Conservation (phyloP, 1,284 basidiomycete species). For the Pascua sp. region DNA sequence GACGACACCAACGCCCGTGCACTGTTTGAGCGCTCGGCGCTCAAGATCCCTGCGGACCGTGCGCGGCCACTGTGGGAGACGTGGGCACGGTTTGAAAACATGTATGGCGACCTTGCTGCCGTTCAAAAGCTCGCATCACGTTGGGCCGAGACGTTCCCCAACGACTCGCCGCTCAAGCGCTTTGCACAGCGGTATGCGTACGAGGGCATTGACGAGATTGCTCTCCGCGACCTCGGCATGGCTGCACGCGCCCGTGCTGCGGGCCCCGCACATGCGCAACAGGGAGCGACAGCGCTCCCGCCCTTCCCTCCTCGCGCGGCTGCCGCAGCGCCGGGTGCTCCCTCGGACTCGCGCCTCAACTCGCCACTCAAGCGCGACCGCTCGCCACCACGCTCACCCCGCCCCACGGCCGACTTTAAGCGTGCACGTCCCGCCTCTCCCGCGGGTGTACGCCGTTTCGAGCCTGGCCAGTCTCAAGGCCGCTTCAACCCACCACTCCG, state of each 20-base stretch:
- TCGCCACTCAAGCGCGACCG: slow-evolving; percentile 12
- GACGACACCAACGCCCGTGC: slow-evolving; percentile 96
- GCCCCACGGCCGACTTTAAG: slow-evolving; percentile 7
- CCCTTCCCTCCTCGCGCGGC: slow-evolving; percentile 15
- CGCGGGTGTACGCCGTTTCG: slow-evolving; percentile 8
- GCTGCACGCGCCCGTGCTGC: slow-evolving; percentile 46
- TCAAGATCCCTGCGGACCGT: slow-evolving; percentile 67
- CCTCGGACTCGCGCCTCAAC: not conserved
- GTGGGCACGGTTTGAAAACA: slow-evolving; percentile 94
- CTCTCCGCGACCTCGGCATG: slow-evolving; percentile 80
- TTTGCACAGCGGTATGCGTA: slow-evolving; percentile 90
- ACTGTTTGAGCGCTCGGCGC: slow-evolving; percentile 76
- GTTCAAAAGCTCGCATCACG: slow-evolving; percentile 84
- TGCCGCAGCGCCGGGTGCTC: not conserved
- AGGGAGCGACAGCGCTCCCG: slow-evolving; percentile 1
- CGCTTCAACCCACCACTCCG: slow-evolving; percentile 10
- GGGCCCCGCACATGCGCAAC: not conserved
- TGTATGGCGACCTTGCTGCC: slow-evolving; percentile 86
- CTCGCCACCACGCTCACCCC: slow-evolving; percentile 14
- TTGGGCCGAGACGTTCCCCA: slow-evolving; percentile 80
- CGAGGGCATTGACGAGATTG: slow-evolving; percentile 81
- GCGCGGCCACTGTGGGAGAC: slow-evolving; percentile 88
- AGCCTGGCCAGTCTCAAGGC: slow-evolving; percentile 7
- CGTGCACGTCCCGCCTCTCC: slow-evolving; percentile 15
- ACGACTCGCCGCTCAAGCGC: slow-evolving; percentile 82